These are phyloP conservation scores for Monilinia aucupariae DNA, from an alignment of 2,329 filamentous ascomycete genomes.

Conservation along the genomic window DNA sequence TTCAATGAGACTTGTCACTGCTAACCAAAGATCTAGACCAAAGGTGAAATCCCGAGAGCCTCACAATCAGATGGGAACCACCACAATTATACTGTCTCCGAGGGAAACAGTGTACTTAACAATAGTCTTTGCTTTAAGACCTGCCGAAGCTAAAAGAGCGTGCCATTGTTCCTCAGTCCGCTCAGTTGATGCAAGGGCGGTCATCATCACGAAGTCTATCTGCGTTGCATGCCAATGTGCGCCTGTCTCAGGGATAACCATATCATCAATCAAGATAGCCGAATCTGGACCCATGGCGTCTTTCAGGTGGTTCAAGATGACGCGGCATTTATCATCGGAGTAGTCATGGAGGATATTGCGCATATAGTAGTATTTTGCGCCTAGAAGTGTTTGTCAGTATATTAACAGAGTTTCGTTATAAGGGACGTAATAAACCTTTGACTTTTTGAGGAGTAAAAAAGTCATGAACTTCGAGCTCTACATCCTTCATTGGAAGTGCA, in stretches of 20 bases:
- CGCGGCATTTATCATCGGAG: slow-evolving; percentile 32
- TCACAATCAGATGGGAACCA: not conserved
- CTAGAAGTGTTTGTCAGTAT: not conserved
- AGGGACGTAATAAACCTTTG: slow-evolving; percentile 14
- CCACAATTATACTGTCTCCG: slow-evolving; percentile 3
- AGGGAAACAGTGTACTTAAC: slow-evolving; percentile 4
- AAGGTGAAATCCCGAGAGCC: not conserved
- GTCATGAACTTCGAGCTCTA: slow-evolving; percentile 31
- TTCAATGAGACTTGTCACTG: not conserved
- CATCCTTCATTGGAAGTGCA: slow-evolving; percentile 28
- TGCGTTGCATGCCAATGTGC: slow-evolving; percentile 34
- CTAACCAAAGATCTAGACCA: not conserved
- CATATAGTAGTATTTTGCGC: slow-evolving; percentile 36
- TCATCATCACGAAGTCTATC: slow-evolving; percentile 39
- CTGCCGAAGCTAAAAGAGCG: not conserved
- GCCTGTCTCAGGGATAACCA: slow-evolving; percentile 37
- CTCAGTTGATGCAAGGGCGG: slow-evolving; percentile 35
- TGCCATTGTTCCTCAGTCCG: slow-evolving; percentile 27
- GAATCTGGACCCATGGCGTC: slow-evolving; percentile 4
- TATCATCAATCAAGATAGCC: slow-evolving; percentile 41
- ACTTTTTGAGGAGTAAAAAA: slow-evolving; percentile 33
- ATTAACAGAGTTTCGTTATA: not conserved
- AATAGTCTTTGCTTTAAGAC: not conserved
- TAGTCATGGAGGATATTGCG: slow-evolving; percentile 39
- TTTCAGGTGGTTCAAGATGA: slow-evolving; percentile 14